Conservation (phyloP, 1,284 basidiomycete species). For the Ganoderma lingzhi region DNA sequence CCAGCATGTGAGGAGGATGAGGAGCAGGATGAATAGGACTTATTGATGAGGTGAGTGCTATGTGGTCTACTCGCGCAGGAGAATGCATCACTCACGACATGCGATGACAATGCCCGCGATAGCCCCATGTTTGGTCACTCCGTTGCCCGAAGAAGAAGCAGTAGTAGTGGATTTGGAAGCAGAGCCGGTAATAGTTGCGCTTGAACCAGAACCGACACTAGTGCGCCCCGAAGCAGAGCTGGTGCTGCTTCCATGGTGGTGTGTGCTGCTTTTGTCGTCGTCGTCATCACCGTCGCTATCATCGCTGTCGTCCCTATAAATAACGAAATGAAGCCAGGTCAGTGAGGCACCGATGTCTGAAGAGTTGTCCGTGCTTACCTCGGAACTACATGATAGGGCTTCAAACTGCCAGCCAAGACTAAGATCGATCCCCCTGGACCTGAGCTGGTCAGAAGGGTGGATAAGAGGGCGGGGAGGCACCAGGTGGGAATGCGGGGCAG, state of each 20-base stretch:
- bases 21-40: constrained; percentile 29
- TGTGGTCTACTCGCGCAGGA: background rate
- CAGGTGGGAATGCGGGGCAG: constrained; percentile 25
- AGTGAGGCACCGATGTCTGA: background rate
- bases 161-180: background rate
- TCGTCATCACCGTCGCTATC: constrained; percentile 20
- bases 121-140: constrained; percentile 30
- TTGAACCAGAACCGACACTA: background rate
- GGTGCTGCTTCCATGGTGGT: constrained; percentile 11
- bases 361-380: background rate
- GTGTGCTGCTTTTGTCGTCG: constrained; percentile 10
- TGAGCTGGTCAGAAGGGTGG: constrained; percentile 15
- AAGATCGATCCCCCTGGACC: constrained; percentile 14
- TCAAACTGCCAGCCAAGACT: background rate
- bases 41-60: constrained; percentile 2
- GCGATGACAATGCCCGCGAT: constrained; percentile 41
- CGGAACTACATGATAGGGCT: background rate
- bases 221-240: background rate
- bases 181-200: background rate
- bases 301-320: constrained; percentile 20
- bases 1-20: constrained; percentile 25
- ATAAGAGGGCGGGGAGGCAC: constrained; percentile 23
- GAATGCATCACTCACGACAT: constrained; percentile 30
- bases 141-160: constrained; percentile 3
- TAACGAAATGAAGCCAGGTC: background rate